Conservation (phyloP, 2,329 filamentous ascomycete species). For the Ophiostoma ips region DNA sequence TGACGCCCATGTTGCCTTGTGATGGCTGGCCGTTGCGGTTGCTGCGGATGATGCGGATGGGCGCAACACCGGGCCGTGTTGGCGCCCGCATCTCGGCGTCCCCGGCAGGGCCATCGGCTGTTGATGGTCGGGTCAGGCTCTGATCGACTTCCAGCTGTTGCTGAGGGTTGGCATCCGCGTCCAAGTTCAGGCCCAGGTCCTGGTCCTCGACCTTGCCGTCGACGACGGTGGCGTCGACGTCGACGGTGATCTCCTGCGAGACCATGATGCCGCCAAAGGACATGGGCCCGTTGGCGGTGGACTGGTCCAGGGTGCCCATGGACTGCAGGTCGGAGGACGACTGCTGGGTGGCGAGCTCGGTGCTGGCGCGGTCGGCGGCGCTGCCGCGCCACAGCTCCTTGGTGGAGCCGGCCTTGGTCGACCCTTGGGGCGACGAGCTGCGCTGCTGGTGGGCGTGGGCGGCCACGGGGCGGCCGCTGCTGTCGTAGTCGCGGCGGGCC, state of each 20-base stretch:
- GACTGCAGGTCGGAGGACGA: background rate
- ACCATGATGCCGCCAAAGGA: slow-evolving; percentile 11
- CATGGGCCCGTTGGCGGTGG: background rate
- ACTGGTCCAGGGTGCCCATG: background rate
- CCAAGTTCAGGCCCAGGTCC: too few species aligned
- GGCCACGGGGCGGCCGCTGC: background rate
- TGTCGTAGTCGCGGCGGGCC: background rate
- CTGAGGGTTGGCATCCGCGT: background rate
- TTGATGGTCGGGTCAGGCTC: background rate
- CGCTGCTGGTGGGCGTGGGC: background rate
- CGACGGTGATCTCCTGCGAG: slow-evolving; percentile 9
- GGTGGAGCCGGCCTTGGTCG: slow-evolving; percentile 7
- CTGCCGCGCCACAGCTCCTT: slow-evolving; percentile 7
- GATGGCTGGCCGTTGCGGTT: background rate
- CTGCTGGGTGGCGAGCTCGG: slow-evolving; percentile 1
- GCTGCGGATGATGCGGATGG: slow-evolving; percentile 6
- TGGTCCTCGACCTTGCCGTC: background rate
- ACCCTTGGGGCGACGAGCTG: slow-evolving; percentile 2
- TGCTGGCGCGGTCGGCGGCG: background rate
- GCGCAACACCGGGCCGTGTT: background rate
- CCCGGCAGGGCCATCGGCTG: background rate
- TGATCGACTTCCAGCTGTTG: background rate
- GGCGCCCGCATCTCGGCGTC: background rate
- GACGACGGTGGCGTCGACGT: slow-evolving; percentile 7
- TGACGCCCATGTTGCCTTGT: slow-evolving; percentile 4